Conservation (phyloP, 176 grass and related monocot species). For the Hsuehochloa calcarea region DNA sequence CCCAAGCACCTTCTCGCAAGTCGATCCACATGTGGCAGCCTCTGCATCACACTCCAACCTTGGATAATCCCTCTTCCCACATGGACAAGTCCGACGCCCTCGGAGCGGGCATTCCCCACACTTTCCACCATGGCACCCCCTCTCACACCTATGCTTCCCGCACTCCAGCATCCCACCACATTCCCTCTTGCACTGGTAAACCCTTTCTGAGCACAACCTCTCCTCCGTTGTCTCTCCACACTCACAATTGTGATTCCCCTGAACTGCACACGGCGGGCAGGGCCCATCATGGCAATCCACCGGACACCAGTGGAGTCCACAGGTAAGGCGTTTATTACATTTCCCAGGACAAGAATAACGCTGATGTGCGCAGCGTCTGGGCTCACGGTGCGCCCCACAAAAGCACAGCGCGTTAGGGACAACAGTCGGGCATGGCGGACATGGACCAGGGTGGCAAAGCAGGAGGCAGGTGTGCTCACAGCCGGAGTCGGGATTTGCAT, state of each 20-base stretch:
- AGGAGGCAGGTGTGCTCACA: constrained; percentile 82
- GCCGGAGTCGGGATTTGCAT: constrained; percentile 31
- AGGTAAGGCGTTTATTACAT: constrained; percentile 62
- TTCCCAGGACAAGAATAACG: constrained; percentile 57
- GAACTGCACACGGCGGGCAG: constrained; percentile 61
- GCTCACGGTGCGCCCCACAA: constrained; percentile 55
- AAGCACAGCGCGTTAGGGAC: constrained; percentile 58
- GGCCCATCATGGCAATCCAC: constrained; percentile 66
- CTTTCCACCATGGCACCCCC: constrained; percentile 76
- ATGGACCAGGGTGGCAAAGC: constrained; percentile 89
- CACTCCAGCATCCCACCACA: constrained; percentile 67
- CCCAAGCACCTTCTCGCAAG: constrained; percentile 69
- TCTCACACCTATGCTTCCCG: constrained; percentile 73
- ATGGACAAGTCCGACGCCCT: constrained; percentile 75
- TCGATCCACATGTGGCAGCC: constrained; percentile 69
- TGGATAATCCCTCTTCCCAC: constrained; percentile 80
- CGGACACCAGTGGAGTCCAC: constrained; percentile 58
- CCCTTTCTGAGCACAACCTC: constrained; percentile 59
- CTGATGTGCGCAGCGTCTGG: constrained; percentile 72
- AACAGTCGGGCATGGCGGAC: constrained; percentile 77
- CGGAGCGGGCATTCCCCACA: constrained; percentile 82
- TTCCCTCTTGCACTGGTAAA: constrained; percentile 57
- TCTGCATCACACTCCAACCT: constrained; percentile 68
- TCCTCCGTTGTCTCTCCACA: constrained; percentile 61
- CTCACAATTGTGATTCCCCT: constrained; percentile 52